Evolutionary conservation across 1,284 basidiomycete species (phyloP).

Genomic region (Ustilago trichophora): DNA sequence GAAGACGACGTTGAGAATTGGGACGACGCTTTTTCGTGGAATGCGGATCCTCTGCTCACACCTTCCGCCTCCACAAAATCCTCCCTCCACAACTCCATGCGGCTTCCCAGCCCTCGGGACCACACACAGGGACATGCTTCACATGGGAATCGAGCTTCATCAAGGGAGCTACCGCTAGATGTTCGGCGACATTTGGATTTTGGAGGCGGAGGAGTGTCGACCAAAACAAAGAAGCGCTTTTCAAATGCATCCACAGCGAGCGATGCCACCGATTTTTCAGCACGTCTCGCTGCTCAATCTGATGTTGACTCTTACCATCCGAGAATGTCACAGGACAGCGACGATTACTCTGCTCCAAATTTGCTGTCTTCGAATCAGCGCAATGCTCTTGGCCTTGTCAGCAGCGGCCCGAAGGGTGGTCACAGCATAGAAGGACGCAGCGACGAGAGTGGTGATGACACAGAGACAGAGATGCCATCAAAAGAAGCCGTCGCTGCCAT

Average conservation of each 20-base stretch:
- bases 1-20: conserved; percentile 49
- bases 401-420: background rate
- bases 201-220: background rate
- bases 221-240: background rate
- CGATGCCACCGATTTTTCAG: conserved; percentile 32
- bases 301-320: conserved; percentile 14
- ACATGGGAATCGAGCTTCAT: background rate
- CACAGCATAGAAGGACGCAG: background rate
- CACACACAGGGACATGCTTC: background rate
- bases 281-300: conserved; percentile 34
- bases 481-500: background rate
- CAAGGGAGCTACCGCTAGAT: conserved; percentile 1
- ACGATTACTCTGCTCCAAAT: background rate
- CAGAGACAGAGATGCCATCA: conserved; percentile 27
- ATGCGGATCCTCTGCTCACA: conserved; percentile 17
- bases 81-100: conserved; percentile 5
- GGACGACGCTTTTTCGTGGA: conserved; percentile 48
- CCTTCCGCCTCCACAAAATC: conserved; percentile 15
- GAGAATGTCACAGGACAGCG: conserved; percentile 4
- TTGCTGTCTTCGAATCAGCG: background rate
- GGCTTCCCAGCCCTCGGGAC: background rate
- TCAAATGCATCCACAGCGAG: conserved; percentile 20
- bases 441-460: conserved; percentile 36
- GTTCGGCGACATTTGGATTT: conserved; percentile 1
- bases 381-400: background rate